Conservation (phyloP, 495 filamentous ascomycete genomes). For the Talaromyces adpressus region DNA sequence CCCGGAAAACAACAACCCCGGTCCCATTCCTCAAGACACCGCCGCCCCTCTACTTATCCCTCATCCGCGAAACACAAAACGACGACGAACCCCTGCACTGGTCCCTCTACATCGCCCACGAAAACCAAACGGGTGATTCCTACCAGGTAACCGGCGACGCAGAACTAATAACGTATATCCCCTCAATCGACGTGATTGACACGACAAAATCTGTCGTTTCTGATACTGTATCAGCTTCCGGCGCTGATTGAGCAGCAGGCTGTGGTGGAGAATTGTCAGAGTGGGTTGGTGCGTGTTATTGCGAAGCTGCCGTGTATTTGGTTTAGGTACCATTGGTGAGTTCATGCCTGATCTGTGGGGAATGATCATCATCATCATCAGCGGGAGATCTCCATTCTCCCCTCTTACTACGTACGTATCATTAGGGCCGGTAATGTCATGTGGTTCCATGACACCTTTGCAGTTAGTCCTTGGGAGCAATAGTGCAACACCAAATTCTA, state of each 20-base stretch:
- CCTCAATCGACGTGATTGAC: constrained; percentile 8
- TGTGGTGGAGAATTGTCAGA: constrained; percentile 21
- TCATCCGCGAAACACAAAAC: constrained; percentile 13
- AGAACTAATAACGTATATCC: constrained; percentile 17
- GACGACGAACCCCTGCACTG: constrained; percentile 18
- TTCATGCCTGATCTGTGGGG: no score
- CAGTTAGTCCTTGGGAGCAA: no score
- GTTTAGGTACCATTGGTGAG: no score
- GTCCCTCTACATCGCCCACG: constrained; percentile 13
- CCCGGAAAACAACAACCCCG: neutral
- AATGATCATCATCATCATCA: no score
- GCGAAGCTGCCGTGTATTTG: no score
- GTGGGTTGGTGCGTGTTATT: constrained; percentile 17
- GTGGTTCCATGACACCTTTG: no score
- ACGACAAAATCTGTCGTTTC: neutral
- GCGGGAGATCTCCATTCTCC: no score
- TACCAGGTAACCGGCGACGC: constrained; percentile 20
- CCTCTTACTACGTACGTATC: no score
- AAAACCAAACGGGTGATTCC: constrained; percentile 12
- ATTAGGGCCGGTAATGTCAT: no score
- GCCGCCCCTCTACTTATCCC: constrained; percentile 12
- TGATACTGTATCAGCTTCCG: constrained; percentile 10
- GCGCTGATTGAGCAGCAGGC: constrained; percentile 10
- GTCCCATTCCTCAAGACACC: neutral
- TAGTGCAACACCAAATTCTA: neutral